Evolutionary conservation across 495 filamentous ascomycete species (phyloP).

Genomic region (Hypomontagnella monticulosa): DNA sequence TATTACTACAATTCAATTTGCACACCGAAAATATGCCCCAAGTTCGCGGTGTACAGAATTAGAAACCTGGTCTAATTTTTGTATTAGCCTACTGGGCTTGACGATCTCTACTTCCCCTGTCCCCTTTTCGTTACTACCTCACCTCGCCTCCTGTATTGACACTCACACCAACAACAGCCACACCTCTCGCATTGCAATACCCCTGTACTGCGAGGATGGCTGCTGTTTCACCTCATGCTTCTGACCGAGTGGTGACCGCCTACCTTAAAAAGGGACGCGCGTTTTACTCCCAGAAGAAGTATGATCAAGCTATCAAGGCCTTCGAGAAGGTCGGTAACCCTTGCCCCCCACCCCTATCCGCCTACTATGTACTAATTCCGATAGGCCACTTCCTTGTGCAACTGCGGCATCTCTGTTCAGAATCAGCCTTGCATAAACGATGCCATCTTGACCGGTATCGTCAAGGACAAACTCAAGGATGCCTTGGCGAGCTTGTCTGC

Average conservation of each 20-base stretch:
- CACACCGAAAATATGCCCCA: no score
- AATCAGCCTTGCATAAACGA: slow-evolving; percentile 8
- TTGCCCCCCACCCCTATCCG: not conserved
- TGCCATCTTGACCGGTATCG: slow-evolving; percentile 24
- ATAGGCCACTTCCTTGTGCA: slow-evolving; percentile 26
- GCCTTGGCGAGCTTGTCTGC: slow-evolving; percentile 3
- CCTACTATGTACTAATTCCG: not conserved
- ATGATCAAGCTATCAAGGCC: slow-evolving; percentile 3
- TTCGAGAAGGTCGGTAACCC: slow-evolving; percentile 17
- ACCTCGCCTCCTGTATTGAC: no score
- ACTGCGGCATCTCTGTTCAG: slow-evolving; percentile 13
- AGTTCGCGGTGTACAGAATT: no score
- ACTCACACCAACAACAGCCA: no score
- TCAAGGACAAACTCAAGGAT: slow-evolving; percentile 12
- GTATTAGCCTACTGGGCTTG: no score
- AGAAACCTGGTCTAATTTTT: no score
- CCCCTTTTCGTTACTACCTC: no score
- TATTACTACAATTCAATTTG: no score
- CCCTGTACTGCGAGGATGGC: slow-evolving; percentile 11
- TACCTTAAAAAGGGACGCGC: slow-evolving; percentile 10
- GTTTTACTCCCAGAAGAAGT: slow-evolving; percentile 5
- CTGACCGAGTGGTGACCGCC: not conserved
- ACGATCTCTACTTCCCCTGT: no score
- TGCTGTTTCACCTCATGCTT: not conserved
- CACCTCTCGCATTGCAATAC: no score